Base-by-base conservation (phyloP, 352 stramenopile genomes). In the Phytophthora hybrid region DNA sequence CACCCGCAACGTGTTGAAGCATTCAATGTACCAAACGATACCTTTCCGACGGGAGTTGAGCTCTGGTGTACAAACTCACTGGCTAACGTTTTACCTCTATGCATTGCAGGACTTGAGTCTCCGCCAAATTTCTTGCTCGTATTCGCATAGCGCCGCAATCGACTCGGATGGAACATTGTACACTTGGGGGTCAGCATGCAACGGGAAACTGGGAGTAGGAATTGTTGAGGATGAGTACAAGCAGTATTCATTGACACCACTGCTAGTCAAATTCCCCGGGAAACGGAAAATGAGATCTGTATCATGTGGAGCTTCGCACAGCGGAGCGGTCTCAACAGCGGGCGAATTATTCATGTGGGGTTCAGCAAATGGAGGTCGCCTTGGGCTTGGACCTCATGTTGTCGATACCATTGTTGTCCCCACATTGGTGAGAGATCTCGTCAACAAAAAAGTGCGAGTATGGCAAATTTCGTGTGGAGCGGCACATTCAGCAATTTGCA, bases 321-420 rank as follows among this genome's bases (percentile, higher is more conserved):
- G 82, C 16, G 91, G 85, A 1, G 88, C 88, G 1, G 88, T 96
- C 7, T 84, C 84, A 5, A 92, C 78, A 2, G 41, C 76, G 1
- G 87, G 91, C 0, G 85, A 95, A 66, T 70, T 97, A 1, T 97
- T 95, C 63, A 93, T 96, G 87, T 97, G 89, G 89, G 96, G 95
- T 14, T 98, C 90, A 59, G 90, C 92, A 16, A 97, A 99, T 74
- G 94, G 95, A 31, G 96, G 96, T 0, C 85, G 95, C 0, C 82
- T 99, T 18, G 96, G 96, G 0, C 85, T 99, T 41, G 95, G 95
- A 4, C 18, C 71, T 0, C 63, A 91, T 2, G 78, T 91, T n/a
- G 75, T 88, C 4, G 85, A 91, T 58, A 81, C 80, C 6, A 75
- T 95, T 7, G 89, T 85, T 39, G 80, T 88, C 13, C 94, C 95